Evolutionary conservation across 2,329 filamentous ascomycete genomes (phyloP), one percentile per base, ranked within the genome.

Genomic region (Neoscytalidium dimidiatum): DNA sequence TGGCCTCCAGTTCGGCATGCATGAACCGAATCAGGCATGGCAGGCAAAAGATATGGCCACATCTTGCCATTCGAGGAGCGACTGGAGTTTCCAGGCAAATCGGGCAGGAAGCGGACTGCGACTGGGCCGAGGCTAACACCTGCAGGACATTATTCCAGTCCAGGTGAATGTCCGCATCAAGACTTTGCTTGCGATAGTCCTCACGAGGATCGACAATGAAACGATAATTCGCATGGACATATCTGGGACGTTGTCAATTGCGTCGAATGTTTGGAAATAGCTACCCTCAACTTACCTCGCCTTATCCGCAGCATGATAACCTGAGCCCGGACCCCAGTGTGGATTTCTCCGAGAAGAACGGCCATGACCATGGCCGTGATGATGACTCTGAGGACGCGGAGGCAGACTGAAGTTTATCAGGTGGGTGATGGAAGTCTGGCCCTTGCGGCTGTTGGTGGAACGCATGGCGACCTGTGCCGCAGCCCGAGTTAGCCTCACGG

Each of bases 351-450:
- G 87, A 71, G 74, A 73, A 56, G 73, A 73, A 62, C 80, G 75
- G 8, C 63, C 60, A 17, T 58, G 46, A 17, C 86, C 84, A 38
- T 58, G 46, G 14, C 86, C 84, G 38, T 87, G 84, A 67, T 86
- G 83, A 69, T 83, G 77, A 64, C 84, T 80, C 64, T 89, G 86
- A 23, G 90, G 90, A 53, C 92, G 87, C 46, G 91, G 88, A 23
- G 94, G 91, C 21, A 92, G 83, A 49, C 91, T 88, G 78, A 97
- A 96, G 81, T 94, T 94, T 84, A 99, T 91, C 65, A 99, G 82
- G 78, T 99, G 95, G 44, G 95, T 98, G 75, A 99, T 99, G 73
- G 92, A 96, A 62, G 93, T 97, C 79, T 97, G 94, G 62, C 95
- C 95, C 72, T 95, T 92, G 66, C 95, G 90, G 71, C 88, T 88